Percentiles rank a stretch among this genome's conserved stretches.
Conservation (phyloP, 495 filamentous ascomycete genomes). For the Penicillium paradoxum region DNA sequence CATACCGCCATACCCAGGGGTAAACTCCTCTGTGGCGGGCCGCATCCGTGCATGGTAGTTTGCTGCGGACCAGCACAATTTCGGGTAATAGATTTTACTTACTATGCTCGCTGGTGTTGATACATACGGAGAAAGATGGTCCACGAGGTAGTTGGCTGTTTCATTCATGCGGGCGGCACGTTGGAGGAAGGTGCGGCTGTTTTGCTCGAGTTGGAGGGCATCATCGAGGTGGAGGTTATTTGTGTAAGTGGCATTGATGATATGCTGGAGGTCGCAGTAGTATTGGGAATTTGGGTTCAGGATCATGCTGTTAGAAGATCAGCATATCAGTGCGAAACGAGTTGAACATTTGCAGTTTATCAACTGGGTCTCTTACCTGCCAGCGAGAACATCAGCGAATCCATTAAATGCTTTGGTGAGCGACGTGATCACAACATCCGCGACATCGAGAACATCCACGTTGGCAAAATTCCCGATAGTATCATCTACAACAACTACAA, state of each 20-base stretch:
- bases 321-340: too few species aligned
- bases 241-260: too few species aligned
- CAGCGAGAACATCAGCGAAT: too few species aligned
- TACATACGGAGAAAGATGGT: conserved; percentile 21
- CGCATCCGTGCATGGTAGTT: conserved; percentile 35
- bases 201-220: conserved; percentile 17
- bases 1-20: conserved; percentile 32
- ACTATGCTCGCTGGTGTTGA: too few species aligned
- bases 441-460: conserved; percentile 30
- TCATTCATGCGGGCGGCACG: conserved; percentile 11
- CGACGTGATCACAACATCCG: conserved; percentile 25
- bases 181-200: conserved; percentile 18
- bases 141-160: conserved; percentile 26
- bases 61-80: too few species aligned
- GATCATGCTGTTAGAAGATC: too few species aligned
- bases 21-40: conserved; percentile 11
- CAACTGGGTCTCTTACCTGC: too few species aligned
- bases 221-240: conserved; percentile 16
- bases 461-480: conserved; percentile 48
- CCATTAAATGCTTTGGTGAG: conserved; percentile 11
- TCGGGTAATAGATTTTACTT: too few species aligned
- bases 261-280: too few species aligned
- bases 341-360: too few species aligned
- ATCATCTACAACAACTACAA: conserved; percentile 46
- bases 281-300: too few species aligned